These are phyloP conservation scores for Saksenaea oblongispora DNA, from an alignment of 371 early-diverging fungal species.

Conservation along the genomic window DNA sequence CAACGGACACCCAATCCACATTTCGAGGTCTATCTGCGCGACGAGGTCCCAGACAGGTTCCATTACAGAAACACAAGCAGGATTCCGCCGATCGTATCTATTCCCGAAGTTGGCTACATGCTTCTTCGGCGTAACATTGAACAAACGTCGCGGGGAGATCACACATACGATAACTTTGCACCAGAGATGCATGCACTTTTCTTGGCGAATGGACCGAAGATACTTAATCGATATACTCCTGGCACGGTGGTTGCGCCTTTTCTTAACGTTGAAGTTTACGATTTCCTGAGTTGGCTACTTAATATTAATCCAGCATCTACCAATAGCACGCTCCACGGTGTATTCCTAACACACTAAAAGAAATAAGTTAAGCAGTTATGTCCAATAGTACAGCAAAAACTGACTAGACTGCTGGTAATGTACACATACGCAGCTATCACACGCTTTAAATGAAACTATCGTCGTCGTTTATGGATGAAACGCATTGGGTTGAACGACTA, in stretches of 20 bases:
- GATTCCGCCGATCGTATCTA: slow-evolving; percentile 71
- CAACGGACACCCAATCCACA: slow-evolving; percentile 40
- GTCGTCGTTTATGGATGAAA: too few relatives aligned
- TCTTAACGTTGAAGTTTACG: slow-evolving; percentile 40
- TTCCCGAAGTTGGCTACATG: slow-evolving; percentile 67
- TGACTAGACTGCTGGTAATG: too few relatives aligned
- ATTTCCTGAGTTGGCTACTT: slow-evolving; percentile 29
- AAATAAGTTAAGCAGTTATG: neutral
- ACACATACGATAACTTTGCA: slow-evolving; percentile 81
- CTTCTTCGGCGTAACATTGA: slow-evolving; percentile 29
- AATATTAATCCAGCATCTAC: slow-evolving; percentile 31
- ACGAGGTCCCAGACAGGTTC: slow-evolving; percentile 64
- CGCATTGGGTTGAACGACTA: too few relatives aligned
- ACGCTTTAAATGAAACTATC: too few relatives aligned
- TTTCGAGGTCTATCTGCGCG: slow-evolving; percentile 60
- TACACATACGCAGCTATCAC: too few relatives aligned
- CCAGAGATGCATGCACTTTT: slow-evolving; percentile 87
- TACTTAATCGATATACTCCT: slow-evolving; percentile 26
- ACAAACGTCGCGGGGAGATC: slow-evolving; percentile 58
- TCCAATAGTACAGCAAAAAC: too few relatives aligned
- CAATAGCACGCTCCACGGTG: slow-evolving; percentile 28
- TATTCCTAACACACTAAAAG: neutral
- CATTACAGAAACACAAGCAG: slow-evolving; percentile 62
- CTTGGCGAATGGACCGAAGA: slow-evolving; percentile 75
- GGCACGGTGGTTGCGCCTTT: slow-evolving; percentile 28